Percentiles rank a stretch among this genome's conserved stretches.
These are phyloP conservation scores for Lentinula raphanica DNA, from an alignment of 768 basidiomycete species.

Conservation along the genomic window DNA sequence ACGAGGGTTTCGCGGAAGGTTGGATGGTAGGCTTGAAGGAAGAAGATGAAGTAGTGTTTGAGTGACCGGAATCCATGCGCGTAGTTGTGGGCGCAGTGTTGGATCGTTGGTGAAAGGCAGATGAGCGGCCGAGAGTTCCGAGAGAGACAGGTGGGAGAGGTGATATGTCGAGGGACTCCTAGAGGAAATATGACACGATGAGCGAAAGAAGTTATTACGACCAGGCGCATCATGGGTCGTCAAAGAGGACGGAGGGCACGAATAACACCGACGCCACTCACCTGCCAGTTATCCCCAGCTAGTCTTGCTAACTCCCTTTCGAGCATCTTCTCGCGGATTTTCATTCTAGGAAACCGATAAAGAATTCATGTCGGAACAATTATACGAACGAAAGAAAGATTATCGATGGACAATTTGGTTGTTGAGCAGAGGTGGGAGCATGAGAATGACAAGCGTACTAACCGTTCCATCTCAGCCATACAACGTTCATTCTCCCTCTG, in stretches of 20 bases:
- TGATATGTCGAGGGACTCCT: constrained; percentile 31
- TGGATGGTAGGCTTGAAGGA: neutral
- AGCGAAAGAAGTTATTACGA: neutral
- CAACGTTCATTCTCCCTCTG: constrained; percentile 82
- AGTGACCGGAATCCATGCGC: constrained; percentile 11
- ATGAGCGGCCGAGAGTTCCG: constrained; percentile 18
- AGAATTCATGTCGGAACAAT: neutral
- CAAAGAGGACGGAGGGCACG: too few relatives aligned
- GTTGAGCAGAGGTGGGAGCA: neutral
- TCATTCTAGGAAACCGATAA: constrained; percentile 34
- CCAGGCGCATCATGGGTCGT: too few relatives aligned
- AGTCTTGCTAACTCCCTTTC: constrained; percentile 67
- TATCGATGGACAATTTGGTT: too few relatives aligned
- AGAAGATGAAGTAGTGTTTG: neutral
- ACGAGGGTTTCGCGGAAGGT: constrained; percentile 12
- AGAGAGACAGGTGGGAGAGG: constrained; percentile 15
- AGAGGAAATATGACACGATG: neutral
- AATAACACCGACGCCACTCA: constrained; percentile 21
- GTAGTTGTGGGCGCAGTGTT: constrained; percentile 4
- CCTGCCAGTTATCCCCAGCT: constrained; percentile 83
- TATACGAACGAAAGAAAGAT: too few relatives aligned
- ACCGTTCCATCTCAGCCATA: constrained; percentile 79
- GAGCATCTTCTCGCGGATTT: constrained; percentile 68
- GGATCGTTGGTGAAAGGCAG: constrained; percentile 14
- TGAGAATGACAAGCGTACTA: constrained; percentile 10